Evolutionary conservation across 192 early-diverging fungal genomes (phyloP).

Genomic region (Haplosporangium gracile): DNA sequence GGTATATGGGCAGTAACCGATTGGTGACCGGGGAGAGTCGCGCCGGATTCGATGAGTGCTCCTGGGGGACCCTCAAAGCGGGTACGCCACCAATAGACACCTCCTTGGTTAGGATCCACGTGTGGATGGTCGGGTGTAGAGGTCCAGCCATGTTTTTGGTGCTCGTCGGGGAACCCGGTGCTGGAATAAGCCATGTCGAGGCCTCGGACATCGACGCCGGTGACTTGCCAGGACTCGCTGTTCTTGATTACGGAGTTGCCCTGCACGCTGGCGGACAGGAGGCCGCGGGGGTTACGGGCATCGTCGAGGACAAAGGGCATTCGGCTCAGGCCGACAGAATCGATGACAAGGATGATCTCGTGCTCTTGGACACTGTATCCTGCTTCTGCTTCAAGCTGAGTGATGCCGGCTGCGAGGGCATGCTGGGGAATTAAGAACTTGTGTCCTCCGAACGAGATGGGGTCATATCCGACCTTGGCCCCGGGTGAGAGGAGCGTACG

Average conservation of each 20-base stretch:
- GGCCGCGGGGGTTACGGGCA: constrained; percentile 78
- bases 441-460: constrained; percentile 63
- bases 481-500: constrained; percentile 67
- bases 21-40: not conserved
- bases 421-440: constrained; percentile 69
- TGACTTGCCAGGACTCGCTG: constrained; percentile 73
- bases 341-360: constrained; percentile 77
- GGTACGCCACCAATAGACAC: constrained; percentile 59
- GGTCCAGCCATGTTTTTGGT: constrained; percentile 58
- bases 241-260: constrained; percentile 64
- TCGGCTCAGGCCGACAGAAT: constrained; percentile 81
- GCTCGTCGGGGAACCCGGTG: constrained; percentile 83
- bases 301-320: constrained; percentile 82
- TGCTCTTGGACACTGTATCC: constrained; percentile 61
- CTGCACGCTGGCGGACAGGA: constrained; percentile 73
- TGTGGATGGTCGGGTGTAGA: not conserved
- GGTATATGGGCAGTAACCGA: constrained; percentile 59
- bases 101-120: constrained; percentile 24
- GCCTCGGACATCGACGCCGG: constrained; percentile 81
- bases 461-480: constrained; percentile 81
- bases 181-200: constrained; percentile 70
- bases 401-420: constrained; percentile 29
- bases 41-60: constrained; percentile 26
- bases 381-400: not conserved
- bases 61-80: constrained; percentile 42